Base-by-base conservation (phyloP, 2,329 filamentous ascomycete species). In the Ascochyta viciae-villosae region DNA sequence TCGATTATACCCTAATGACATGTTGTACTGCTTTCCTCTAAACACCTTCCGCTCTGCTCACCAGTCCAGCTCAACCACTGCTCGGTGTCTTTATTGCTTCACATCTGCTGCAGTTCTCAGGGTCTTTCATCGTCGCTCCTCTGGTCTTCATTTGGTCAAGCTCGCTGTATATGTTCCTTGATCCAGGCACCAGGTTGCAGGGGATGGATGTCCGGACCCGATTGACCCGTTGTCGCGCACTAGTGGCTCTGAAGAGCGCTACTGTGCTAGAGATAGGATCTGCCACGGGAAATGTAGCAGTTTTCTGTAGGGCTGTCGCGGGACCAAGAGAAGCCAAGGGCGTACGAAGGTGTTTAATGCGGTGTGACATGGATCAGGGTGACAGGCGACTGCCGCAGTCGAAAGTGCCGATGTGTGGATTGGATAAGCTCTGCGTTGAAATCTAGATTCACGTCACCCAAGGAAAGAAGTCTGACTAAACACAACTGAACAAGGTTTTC, bases 1-100 rank as follows among this genome's bases (percentile, higher is more conserved):
- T 24, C 15, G 31, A 50, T 50, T 56, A 56, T 56, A 56, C 53
- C 53, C 53, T 50, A 56, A 50, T 50, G 47, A 50, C 27, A 56
- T 31, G 41, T 15, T 31, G 41, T 15, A 35, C 12, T 27, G 44
- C 41, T 19, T 56, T 46, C 13, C 37, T 15, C 35, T 15, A 5
- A 35, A 9, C n/a, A 15, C 6, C n/a, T 26, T 22, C 6, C 8
- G 19, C 22, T 27, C 6, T 7, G 6, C 23, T 27, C 39, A 26
- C 12, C n/a, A 7, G 33, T 9, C 3, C 33, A 35, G 16, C 5
- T 16, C n/a, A 6, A 16, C 33, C 33, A 8, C n/a, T 16, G 7
- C 33, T 4, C 33, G n/a, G 16, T 16, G 15, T n/a, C 3, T 16
- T 9, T 13, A 6, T 23, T n/a, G 8, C 6, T 15, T 27, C 7